Evolutionary conservation across 345 rosid species (phyloP), one percentile per base, ranked within the genome.

Genomic region (Arabis alpina): DNA sequence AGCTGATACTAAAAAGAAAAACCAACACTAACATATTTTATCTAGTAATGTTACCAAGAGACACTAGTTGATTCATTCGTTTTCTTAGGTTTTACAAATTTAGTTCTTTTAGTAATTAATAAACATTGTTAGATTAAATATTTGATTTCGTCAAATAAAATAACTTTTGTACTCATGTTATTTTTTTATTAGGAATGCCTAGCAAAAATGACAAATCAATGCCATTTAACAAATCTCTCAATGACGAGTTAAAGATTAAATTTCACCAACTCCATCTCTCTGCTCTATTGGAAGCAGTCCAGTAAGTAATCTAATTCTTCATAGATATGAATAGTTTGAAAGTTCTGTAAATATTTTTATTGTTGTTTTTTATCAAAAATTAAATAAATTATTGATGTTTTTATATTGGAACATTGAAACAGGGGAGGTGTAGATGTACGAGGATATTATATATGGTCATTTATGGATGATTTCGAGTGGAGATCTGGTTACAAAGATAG

Each of bases 391-490:
- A 9, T 8, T 16, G 13, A 6, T 49, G 10, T 16, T 36, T 37
- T 4, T 5, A 51, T 3, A 8, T 11, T 12, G 48, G 19, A 30
- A 32, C 3, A 54, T 39, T 66, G 23, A n/a, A 53, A 47, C 36
- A 68, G 82, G 71, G 74, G 72, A 1, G 85, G 86, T 28, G 82
- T 57, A 2, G 67, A 82, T 11, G 84, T 86, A 34, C 79, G 74
- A 58, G 84, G 81, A 32, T 88, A 86, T 58, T 79, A 72, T 14
- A 54, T 61, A n/a, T 87, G 90, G 93, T 70, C 85, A 2, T 74
- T 87, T 25, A 27, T 81, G 30, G 90, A 84, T 56, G 78, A 85
- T 59, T 85, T 82, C 5, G 86, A 82, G 58, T 85, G 90, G 90
- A n/a, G 14, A 27, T 55, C 16, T 1, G 88, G 93, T 37, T 88